Base-by-base conservation (phyloP, 164 flowering plant genomes). In the Saururus chinensis region DNA sequence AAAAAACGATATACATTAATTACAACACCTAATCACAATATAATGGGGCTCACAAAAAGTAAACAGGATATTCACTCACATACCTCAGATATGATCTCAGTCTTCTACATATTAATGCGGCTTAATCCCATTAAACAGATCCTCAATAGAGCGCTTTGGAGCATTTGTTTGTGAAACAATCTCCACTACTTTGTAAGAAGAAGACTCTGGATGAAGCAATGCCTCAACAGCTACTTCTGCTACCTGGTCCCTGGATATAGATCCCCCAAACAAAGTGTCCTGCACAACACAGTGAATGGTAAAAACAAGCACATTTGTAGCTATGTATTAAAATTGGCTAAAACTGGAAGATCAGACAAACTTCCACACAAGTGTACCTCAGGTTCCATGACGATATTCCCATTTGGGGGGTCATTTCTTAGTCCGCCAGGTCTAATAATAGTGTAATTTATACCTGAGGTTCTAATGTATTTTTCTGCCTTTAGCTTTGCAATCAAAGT, bases 391-490 rank as follows among this genome's bases (percentile, higher is more conserved):
- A 86, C 83, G 54, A 92, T 69, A 57, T 89, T 89, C 60, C 96
- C 98, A 14, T 70, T 69, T 0, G 96, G 98, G 0, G 95, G 95
- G 19, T 92, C 97, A 70, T 89, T 88, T 75, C 67, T 80, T 67
- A 92, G 74, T n/a, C 95, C 98, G 51, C 98, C 96, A 58, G 98
- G 98, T 79, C 98, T 82, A 65, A 92, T 58, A n/a, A 92, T 89
- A 1, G 98, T 89, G 74, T 87, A 92, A 73, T 92, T 81, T 66
- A 92, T 89, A 35, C 98, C 98, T 26, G 95, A 89, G 75, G 73
- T 86, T 64, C 95, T 79, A 57, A 89, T 85, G 60, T 85, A 67
- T 40, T 85, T 69, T 75, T 92, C 98, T 60, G 98, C 98, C 65
- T 92, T 96, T 67, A 92, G 90, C 82, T 92, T 92, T 20, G 98